phyloP scores from a whole-genome alignment of 2,329 filamentous ascomycete genomes.

The Laburnicola sp. region DNA sequence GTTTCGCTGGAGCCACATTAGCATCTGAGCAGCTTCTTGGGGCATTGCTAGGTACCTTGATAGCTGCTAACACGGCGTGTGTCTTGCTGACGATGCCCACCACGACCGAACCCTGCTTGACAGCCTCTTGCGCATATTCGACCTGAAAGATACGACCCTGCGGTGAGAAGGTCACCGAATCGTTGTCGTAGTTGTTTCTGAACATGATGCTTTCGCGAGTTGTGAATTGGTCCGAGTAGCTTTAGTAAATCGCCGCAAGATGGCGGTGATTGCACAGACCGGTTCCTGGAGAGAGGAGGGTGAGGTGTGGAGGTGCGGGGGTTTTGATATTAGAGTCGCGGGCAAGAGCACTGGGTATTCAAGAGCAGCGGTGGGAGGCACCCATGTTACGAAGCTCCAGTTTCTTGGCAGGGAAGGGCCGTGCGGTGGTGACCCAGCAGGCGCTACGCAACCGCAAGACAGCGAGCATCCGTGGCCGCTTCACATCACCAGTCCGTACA shows the following conservation, averaged over 20 bases:
- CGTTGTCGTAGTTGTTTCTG: constrained; percentile 99
- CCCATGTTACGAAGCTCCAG: constrained; percentile 32
- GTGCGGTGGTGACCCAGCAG: constrained; percentile 13
- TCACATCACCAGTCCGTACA: neutral
- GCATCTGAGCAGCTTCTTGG: neutral
- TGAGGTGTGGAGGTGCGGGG: neutral
- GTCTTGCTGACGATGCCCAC: constrained; percentile 98
- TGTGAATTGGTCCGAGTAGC: constrained; percentile 15
- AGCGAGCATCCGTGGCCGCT: no score
- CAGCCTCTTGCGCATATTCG: constrained; percentile 97
- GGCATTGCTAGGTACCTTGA: constrained; percentile 70
- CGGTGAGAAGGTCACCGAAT: constrained; percentile 98
- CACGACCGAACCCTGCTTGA: constrained; percentile 98
- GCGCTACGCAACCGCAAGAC: constrained; percentile 25
- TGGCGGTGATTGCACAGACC: neutral
- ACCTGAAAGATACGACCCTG: constrained; percentile 99
- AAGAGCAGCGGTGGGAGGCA: constrained; percentile 10
- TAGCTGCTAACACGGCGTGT: constrained; percentile 89
- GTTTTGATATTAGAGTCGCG: neutral
- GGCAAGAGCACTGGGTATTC: neutral
- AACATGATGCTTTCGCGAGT: constrained; percentile 70
- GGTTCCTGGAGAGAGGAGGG: neutral
- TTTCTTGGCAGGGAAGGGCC: constrained; percentile 23
- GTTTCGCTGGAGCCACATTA: constrained; percentile 69
- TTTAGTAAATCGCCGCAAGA: neutral